A percentile compares a stretch with the other conserved stretches of the same genome.
These are phyloP conservation scores for Bipolaris bicolor DNA, from an alignment of 2,329 filamentous ascomycete species.

Conservation along the genomic window DNA sequence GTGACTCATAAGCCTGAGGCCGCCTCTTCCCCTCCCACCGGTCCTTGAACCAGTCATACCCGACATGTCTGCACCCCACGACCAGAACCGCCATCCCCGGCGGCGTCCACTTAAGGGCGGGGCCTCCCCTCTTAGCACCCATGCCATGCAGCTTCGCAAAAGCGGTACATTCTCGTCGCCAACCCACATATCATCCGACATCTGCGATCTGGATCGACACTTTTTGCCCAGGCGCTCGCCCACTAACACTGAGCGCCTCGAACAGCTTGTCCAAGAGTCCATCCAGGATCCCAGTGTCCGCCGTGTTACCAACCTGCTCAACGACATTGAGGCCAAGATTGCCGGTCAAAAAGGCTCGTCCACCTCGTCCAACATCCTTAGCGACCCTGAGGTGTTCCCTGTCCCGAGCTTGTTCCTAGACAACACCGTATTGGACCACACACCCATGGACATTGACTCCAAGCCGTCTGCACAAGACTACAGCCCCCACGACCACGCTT, in stretches of 20 bases:
- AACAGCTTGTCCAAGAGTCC: conserved; percentile 55
- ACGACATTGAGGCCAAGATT: conserved; percentile 54
- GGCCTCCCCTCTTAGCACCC: conserved; percentile 44
- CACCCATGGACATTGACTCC: conserved; percentile 49
- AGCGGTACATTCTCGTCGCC: conserved; percentile 57
- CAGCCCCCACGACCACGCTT: conserved; percentile 67
- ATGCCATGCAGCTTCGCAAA: conserved; percentile 56
- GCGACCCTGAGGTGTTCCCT: conserved; percentile 57
- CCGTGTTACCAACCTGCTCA: conserved; percentile 53
- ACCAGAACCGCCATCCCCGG: conserved; percentile 54
- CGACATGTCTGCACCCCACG: conserved; percentile 48
- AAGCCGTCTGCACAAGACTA: conserved; percentile 52
- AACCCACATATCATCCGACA: conserved; percentile 45
- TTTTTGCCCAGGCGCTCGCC: conserved; percentile 56
- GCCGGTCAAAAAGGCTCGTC: conserved; percentile 43
- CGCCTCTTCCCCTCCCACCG: conserved; percentile 33
- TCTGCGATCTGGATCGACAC: conserved; percentile 48
- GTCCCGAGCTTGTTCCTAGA: conserved; percentile 54
- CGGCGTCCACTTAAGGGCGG: conserved; percentile 53
- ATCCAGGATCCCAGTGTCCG: conserved; percentile 55
- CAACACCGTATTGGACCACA: conserved; percentile 41
- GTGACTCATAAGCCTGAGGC: conserved; percentile 47
- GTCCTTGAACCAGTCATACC: conserved; percentile 42
- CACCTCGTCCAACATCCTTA: conserved; percentile 50
- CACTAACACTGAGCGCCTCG: conserved; percentile 56